Evolutionary conservation across 169 alveolate species (phyloP).

Genomic region (Ichthyophthirius multifiliis): DNA sequence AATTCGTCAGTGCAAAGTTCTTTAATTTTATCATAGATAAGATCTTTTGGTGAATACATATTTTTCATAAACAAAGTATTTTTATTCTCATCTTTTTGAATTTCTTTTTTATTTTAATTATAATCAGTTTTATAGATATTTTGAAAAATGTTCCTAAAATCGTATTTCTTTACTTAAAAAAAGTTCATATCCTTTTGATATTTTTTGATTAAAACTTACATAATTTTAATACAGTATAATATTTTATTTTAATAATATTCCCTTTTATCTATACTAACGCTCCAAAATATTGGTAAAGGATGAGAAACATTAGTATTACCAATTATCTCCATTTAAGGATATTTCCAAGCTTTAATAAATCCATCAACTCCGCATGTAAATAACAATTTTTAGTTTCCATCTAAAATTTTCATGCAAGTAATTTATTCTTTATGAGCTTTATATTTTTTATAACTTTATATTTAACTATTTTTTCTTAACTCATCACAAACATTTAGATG

Average conservation of each 20-base stretch:
- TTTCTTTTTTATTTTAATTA: neutral
- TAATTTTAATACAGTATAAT: neutral
- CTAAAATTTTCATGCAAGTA: neutral
- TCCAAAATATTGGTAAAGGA: neutral
- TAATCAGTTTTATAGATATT: neutral
- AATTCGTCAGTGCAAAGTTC: neutral
- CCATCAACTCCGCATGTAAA: neutral
- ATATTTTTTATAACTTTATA: too few relatives aligned
- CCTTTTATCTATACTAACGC: neutral
- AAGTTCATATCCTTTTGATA: neutral
- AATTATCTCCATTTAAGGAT: neutral
- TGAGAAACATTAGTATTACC: neutral
- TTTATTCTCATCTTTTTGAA: neutral
- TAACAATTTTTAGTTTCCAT: neutral
- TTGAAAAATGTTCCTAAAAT: neutral
- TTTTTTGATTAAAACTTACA: neutral
- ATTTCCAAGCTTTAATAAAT: neutral
- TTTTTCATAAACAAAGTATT: neutral
- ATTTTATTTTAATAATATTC: neutral
- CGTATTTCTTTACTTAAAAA: neutral
- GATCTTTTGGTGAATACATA: neutral
- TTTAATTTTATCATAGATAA: neutral
- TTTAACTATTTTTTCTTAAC: too few relatives aligned
- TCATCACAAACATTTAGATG: too few relatives aligned
- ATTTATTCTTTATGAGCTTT: neutral